A percentile compares a stretch with the other conserved stretches of the same genome.
phyloP scores from a whole-genome alignment of 2,329 filamentous ascomycete species.

The Cercospora nicotianae region DNA sequence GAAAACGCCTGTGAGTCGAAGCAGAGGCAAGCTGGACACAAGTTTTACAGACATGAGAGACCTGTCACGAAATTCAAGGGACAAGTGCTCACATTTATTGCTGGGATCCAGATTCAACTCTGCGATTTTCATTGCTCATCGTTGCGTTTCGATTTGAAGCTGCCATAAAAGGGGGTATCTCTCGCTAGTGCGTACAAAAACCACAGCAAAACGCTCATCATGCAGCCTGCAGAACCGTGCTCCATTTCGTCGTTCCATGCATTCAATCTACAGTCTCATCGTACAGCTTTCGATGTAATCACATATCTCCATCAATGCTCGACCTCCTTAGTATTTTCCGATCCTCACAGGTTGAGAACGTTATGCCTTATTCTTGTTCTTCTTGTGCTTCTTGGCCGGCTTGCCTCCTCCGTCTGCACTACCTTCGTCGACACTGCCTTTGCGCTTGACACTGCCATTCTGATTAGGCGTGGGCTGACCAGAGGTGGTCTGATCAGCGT shows the following conservation, averaged over 20 bases:
- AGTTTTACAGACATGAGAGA: no score
- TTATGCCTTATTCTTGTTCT: conserved; percentile 4
- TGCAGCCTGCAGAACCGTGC: background rate
- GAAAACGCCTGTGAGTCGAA: no score
- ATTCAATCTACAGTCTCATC: background rate
- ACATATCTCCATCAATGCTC: background rate
- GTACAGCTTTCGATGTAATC: background rate
- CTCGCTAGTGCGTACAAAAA: background rate
- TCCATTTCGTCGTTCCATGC: background rate
- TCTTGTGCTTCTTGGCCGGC: conserved; percentile 23
- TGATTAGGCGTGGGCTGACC: background rate
- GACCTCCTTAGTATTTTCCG: background rate
- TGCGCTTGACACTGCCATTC: background rate
- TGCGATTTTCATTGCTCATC: background rate
- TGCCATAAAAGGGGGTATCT: background rate
- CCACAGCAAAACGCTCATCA: background rate
- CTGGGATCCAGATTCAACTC: background rate
- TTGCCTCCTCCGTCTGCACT: conserved; percentile 8
- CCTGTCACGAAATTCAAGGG: background rate
- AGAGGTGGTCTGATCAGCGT: conserved; percentile 55
- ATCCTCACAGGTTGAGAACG: background rate
- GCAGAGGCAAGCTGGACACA: background rate
- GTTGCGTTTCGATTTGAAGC: background rate
- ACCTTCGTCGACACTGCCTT: conserved; percentile 3
- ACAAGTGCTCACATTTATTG: background rate